Percentiles rank a stretch among this genome's conserved stretches.
Evolutionary conservation across 2,329 filamentous ascomycete genomes (phyloP).

Genomic region (Zasmidium cellare): DNA sequence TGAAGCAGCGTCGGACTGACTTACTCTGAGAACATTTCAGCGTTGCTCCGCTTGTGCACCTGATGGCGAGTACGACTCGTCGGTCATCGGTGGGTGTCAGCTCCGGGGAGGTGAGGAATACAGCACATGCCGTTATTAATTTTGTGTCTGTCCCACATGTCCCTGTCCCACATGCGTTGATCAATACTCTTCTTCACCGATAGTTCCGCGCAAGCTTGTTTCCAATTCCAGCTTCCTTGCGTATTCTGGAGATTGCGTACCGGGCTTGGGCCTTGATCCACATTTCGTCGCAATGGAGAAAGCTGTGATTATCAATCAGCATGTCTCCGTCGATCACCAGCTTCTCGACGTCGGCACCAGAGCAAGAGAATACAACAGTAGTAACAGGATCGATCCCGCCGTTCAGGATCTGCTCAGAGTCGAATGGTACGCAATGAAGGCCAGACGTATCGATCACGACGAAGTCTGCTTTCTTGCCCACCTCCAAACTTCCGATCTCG

Average conservation of each 20-base stretch:
- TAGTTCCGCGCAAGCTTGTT: neutral
- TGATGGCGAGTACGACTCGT: too few relatives aligned
- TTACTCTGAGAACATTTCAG: too few relatives aligned
- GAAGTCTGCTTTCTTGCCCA: slow-evolving; percentile 49
- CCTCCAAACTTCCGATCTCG: slow-evolving; percentile 42
- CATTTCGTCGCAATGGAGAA: neutral
- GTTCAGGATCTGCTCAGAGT: slow-evolving; percentile 1
- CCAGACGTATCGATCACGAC: slow-evolving; percentile 35
- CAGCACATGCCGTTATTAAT: too few relatives aligned
- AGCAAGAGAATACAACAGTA: slow-evolving; percentile 45
- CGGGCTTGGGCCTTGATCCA: neutral
- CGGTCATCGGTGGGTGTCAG: too few relatives aligned
- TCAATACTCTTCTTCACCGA: neutral
- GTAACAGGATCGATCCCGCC: slow-evolving; percentile 35
- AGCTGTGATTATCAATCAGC: neutral
- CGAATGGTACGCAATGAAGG: slow-evolving; percentile 26
- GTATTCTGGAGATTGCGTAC: neutral
- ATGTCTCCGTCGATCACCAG: slow-evolving; percentile 47
- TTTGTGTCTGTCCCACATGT: too few relatives aligned
- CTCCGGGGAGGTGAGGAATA: too few relatives aligned
- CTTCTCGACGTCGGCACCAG: slow-evolving; percentile 45
- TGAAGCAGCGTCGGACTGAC: too few relatives aligned
- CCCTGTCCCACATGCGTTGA: too few relatives aligned
- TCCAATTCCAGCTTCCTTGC: neutral
- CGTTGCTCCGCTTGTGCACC: too few relatives aligned